Conservation (phyloP, 2,329 filamentous ascomycete genomes). For the Chaetomiaceae sp. region DNA sequence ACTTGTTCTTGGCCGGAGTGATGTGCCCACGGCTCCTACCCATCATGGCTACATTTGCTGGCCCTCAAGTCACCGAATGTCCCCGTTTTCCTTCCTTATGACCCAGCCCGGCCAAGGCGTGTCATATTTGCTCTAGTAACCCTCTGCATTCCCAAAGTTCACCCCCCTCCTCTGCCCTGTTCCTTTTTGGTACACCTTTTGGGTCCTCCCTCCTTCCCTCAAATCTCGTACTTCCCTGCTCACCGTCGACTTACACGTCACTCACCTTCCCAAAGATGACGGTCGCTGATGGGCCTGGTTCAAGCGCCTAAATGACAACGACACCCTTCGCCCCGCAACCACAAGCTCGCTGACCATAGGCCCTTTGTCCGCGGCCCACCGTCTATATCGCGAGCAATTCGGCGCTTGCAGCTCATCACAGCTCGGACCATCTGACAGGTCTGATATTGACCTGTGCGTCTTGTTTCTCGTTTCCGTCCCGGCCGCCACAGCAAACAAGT, state of each 20-base stretch:
- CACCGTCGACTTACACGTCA: constrained; percentile 16
- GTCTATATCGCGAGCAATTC: neutral
- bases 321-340: constrained; percentile 19
- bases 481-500: constrained; percentile 10
- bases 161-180: neutral
- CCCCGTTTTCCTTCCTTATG: constrained; percentile 10
- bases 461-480: constrained; percentile 17
- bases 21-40: constrained; percentile 10
- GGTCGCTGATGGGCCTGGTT: constrained; percentile 25
- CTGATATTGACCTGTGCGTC: constrained; percentile 15
- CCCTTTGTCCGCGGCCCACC: neutral
- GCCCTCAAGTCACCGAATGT: constrained; percentile 1
- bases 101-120: constrained; percentile 8
- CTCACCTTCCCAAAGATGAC: constrained; percentile 22
- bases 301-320: constrained; percentile 28
- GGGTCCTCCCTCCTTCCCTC: neutral
- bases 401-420: neutral
- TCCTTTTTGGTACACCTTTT: neutral
- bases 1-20: constrained; percentile 11
- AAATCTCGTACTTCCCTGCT: neutral
- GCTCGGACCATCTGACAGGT: constrained; percentile 15
- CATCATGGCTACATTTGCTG: constrained; percentile 7
- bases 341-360: constrained; percentile 1
- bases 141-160: constrained; percentile 2
- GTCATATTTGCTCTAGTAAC: constrained; percentile 17